phyloP scores from a whole-genome alignment of 2,329 filamentous ascomycete genomes.

The Neofusicoccum umdonicola region DNA sequence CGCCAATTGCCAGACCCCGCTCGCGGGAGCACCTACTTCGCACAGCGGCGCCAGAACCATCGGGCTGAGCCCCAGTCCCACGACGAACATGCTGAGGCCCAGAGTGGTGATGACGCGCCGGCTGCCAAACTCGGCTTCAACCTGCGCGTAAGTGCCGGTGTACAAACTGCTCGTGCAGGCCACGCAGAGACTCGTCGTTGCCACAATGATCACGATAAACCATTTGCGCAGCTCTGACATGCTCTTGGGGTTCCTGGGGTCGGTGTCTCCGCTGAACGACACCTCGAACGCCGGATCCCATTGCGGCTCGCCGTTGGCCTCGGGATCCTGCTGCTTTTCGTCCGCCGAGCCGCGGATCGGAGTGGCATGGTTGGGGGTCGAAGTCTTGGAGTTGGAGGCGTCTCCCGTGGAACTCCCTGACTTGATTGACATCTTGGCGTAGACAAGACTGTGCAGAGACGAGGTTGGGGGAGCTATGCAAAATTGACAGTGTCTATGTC shows the following conservation, averaged over 20 bases:
- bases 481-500: no score
- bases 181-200: no score
- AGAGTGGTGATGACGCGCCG: constrained; percentile 72
- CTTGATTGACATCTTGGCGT: not conserved
- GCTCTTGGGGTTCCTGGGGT: no score
- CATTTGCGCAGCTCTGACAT: no score
- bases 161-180: constrained; percentile 46
- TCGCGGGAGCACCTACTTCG: constrained; percentile 34
- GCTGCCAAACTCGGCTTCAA: constrained; percentile 70
- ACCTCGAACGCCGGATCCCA: no score
- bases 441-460: not conserved
- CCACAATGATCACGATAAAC: no score
- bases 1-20: constrained; percentile 2
- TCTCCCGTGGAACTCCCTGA: not conserved
- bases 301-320: no score
- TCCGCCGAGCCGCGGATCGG: no score
- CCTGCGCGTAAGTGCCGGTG: constrained; percentile 77
- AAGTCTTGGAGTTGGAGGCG: not conserved
- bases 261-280: no score
- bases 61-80: constrained; percentile 65
- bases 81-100: constrained; percentile 78
- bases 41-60: constrained; percentile 57
- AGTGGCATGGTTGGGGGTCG: not conserved
- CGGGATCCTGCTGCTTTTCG: no score
- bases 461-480: no score